phyloP scores from a whole-genome alignment of 179 eudicot genomes.

The Kewa caespitosa region DNA sequence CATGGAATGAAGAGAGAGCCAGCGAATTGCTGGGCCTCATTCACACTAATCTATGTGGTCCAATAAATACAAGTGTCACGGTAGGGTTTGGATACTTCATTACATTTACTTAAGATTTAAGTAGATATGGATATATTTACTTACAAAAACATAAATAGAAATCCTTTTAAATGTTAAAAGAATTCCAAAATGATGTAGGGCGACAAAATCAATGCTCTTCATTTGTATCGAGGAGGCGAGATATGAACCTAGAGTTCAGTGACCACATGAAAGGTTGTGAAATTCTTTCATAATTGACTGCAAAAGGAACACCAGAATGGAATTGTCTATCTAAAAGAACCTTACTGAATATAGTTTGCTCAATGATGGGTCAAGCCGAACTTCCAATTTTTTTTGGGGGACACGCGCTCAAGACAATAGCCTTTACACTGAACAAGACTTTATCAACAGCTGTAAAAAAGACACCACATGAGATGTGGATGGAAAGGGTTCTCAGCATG shows the following conservation, averaged over 20 bases:
- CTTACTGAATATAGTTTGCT: no score
- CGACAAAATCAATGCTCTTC: constrained; percentile 16
- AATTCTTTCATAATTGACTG: constrained; percentile 5
- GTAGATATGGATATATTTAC: not conserved
- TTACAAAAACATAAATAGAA: no score
- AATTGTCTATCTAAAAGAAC: constrained; percentile 1
- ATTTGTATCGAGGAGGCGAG: constrained; percentile 16
- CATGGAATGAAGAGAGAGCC: not conserved
- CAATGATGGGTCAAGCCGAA: no score
- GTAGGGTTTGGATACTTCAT: not conserved
- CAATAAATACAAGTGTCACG: not conserved
- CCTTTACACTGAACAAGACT: no score
- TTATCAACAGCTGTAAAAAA: no score
- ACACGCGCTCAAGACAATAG: no score
- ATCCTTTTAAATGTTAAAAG: no score
- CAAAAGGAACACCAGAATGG: not conserved
- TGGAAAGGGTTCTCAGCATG: no score
- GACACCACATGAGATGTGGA: no score
- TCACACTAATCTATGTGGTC: not conserved
- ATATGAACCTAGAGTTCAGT: not conserved
- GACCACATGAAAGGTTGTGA: not conserved
- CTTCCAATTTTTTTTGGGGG: no score
- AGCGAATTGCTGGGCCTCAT: not conserved
- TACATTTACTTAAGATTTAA: not conserved
- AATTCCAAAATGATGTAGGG: no score